Conservation (phyloP, 106 monocot genomes). For the Dendrobium nobile region DNA sequence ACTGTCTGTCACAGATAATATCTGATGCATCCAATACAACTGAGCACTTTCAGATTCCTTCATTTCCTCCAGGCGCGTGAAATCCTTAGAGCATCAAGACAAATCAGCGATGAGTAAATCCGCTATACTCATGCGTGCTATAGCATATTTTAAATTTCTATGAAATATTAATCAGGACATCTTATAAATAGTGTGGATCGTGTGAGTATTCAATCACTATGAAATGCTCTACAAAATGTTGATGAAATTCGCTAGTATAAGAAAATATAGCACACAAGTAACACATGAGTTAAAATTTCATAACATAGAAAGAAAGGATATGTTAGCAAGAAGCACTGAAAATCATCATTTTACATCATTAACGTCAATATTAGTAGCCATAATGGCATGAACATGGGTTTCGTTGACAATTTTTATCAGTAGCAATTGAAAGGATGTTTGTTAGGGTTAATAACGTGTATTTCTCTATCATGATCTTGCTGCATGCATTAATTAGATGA, state of each 20-base stretch:
- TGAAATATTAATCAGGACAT: not conserved
- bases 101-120: not conserved
- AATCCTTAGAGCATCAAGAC: constrained; percentile 2
- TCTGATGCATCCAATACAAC: constrained; percentile 5
- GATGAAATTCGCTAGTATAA: not conserved
- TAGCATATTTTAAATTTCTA: constrained; percentile 3
- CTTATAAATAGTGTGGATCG: not conserved
- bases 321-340: not conserved
- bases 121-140: not conserved
- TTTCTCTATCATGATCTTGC: not conserved
- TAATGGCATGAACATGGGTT: not conserved
- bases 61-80: not conserved
- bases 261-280: not conserved
- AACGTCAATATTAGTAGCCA: not conserved
- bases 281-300: not conserved
- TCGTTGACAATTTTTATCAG: not conserved
- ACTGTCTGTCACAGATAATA: constrained; percentile 3
- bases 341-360: not conserved
- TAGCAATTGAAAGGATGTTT: not conserved
- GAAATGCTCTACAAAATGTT: not conserved
- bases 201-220: not conserved
- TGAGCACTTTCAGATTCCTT: constrained; percentile 7
- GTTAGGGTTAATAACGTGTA: not conserved
- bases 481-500: not conserved
- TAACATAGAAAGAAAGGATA: not conserved